Percentiles rank a stretch among this genome's conserved stretches.
Evolutionary conservation across 1,284 basidiomycete genomes (phyloP).

Genomic region (Fistulina hepatica): DNA sequence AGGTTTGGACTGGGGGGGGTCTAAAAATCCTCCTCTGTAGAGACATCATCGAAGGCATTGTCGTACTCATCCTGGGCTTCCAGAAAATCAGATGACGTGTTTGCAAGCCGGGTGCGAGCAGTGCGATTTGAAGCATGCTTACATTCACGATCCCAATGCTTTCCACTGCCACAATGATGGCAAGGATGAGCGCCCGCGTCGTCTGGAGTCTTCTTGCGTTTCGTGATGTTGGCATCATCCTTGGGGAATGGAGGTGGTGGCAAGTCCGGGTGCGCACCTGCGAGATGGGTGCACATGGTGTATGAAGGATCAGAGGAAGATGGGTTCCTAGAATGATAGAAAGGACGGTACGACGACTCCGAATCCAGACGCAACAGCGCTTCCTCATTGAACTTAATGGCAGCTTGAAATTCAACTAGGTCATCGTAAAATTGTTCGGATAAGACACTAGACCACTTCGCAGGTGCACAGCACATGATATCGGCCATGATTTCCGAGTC

Average conservation of each 20-base stretch:
- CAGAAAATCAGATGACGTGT: slow-evolving; percentile 1
- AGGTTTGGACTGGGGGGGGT: too few relatives aligned
- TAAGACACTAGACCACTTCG: slow-evolving; percentile 16
- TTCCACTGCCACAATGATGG: slow-evolving; percentile 17
- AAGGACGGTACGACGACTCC: too few relatives aligned
- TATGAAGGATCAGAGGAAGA: too few relatives aligned
- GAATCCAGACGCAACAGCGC: slow-evolving; percentile 8
- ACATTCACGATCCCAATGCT: slow-evolving; percentile 21
- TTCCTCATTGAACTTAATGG: slow-evolving; percentile 16
- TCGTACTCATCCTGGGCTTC: slow-evolving; percentile 9
- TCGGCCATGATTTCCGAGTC: slow-evolving; percentile 16
- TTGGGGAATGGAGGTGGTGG: slow-evolving; percentile 10
- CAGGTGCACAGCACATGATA: slow-evolving; percentile 17
- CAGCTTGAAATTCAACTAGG: slow-evolving; percentile 13
- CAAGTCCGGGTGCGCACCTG: not conserved
- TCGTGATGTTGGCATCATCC: slow-evolving; percentile 13
- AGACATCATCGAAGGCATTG: slow-evolving; percentile 6
- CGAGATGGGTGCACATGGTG: slow-evolving; percentile 3
- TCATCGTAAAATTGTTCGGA: slow-evolving; percentile 11
- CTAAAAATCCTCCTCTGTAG: not conserved
- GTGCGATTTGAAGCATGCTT: slow-evolving; percentile 5
- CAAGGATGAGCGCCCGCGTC: slow-evolving; percentile 16
- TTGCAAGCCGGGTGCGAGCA: slow-evolving; percentile 4
- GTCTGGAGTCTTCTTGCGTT: slow-evolving; percentile 9
- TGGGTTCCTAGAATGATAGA: too few relatives aligned